These are phyloP conservation scores for Cercophora newfieldiana DNA, from an alignment of 495 filamentous ascomycete species.

Conservation along the genomic window DNA sequence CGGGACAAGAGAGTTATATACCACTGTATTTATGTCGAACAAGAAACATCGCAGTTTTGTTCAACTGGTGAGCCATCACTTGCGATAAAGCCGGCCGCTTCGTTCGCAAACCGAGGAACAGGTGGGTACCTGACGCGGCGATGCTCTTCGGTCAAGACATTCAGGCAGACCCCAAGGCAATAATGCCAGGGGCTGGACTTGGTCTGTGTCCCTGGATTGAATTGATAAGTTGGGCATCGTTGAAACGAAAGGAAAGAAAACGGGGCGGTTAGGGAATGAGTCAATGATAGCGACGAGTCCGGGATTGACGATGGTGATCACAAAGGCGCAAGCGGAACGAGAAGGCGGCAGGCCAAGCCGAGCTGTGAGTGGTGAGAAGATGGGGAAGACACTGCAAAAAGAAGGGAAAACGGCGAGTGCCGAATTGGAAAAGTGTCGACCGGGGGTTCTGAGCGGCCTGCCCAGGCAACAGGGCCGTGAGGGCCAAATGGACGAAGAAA, in stretches of 20 bases:
- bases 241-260: neutral
- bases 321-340: neutral
- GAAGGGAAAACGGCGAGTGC: neutral
- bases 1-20: neutral
- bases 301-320: neutral
- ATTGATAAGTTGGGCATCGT: conserved; percentile 4
- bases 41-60: neutral
- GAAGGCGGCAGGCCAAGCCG: neutral
- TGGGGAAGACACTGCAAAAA: neutral
- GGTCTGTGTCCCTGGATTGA: conserved; percentile 14
- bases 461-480: neutral
- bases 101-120: neutral
- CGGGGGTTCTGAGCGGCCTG: neutral
- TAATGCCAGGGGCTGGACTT: conserved; percentile 8
- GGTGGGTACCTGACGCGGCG: neutral
- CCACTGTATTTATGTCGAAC: neutral
- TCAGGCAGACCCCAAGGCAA: conserved; percentile 30
- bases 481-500: neutral
- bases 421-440: neutral
- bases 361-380: neutral
- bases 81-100: neutral
- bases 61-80: neutral
- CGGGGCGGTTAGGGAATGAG: neutral
- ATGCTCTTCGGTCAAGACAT: conserved; percentile 21
- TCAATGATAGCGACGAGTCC: neutral